Base-by-base conservation (phyloP, 2,329 filamentous ascomycete species). In the Fusarium pseudonygamai region DNA sequence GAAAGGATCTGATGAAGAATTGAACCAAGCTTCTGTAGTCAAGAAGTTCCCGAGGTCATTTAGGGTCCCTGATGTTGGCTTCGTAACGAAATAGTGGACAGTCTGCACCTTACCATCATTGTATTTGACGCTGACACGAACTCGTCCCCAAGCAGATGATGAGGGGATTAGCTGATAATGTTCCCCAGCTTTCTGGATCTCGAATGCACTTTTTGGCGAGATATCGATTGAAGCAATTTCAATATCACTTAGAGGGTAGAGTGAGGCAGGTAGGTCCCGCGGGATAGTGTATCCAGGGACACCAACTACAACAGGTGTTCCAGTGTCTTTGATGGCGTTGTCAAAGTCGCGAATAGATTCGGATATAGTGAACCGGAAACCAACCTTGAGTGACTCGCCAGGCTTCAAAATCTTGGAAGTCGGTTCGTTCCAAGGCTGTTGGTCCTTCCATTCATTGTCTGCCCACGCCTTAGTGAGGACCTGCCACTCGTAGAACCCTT, bases 401-500 rank as follows among this genome's bases (percentile, higher is more conserved):
- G 87, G 75, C 22, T 80, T 66, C 8, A 91, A 74, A 0, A 76
- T 81, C 50, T 80, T 80, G 0, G 88, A 88, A 0, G 86, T 86
- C 1, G 88, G 83, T 6, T 78, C 43, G 72, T 91, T 91, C 89
- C 89, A 91, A 0, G 89, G 88, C 5, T 81, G 76, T 1, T 78
- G 80, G 1, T 64, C 75, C 2, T 80, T 82, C 89, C 89, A 91
- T 73, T 91, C 88, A 0, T 85, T 85, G 67, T 90, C 86, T 0
- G 87, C 86, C 79, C 85, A 90, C 0, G 88, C 88, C 62, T 85
- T 83, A 18, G 83, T 86, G 58, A 88, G 82, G 0, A 87, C 83
- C 72, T 90, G 86, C 88, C 88, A 91, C 71, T 90, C 88, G 66
- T 91, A 91, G 68, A 88, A 85, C 1, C 88, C 89, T 73, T 91